These are phyloP conservation scores for Lepidium sativum DNA, from an alignment of 345 rosid species.

Conservation along the genomic window DNA sequence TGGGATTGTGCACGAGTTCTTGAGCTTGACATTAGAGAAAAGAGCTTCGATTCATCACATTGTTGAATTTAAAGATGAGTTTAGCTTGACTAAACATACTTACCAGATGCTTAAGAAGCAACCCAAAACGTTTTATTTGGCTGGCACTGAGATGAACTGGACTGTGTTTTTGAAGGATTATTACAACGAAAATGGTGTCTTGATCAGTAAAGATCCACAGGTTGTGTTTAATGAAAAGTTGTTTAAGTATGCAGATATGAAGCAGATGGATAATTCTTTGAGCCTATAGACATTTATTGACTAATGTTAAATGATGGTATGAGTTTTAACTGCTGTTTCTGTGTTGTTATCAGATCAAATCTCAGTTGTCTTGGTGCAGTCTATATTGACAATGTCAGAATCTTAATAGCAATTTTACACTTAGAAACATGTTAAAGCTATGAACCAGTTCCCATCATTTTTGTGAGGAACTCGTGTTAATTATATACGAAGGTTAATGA, in stretches of 20 bases:
- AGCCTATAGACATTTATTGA: not conserved
- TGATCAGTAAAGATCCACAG: conserved; percentile 67
- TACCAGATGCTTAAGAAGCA: conserved; percentile 80
- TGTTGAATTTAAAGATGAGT: conserved; percentile 87
- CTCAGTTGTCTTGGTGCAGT: too few species aligned
- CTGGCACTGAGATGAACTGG: conserved; percentile 97
- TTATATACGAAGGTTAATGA: too few species aligned
- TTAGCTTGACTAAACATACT: conserved; percentile 77
- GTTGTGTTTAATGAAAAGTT: conserved; percentile 45
- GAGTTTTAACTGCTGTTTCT: not conserved
- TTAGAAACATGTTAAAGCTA: too few species aligned
- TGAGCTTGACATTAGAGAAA: conserved; percentile 87
- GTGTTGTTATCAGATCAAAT: not conserved
- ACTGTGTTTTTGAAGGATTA: conserved; percentile 62
- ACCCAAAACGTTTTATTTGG: conserved; percentile 68
- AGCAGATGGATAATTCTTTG: conserved; percentile 25
- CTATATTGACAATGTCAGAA: too few species aligned
- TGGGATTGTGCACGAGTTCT: conserved; percentile 75
- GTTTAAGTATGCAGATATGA: conserved; percentile 33
- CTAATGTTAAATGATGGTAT: not conserved
- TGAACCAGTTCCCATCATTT: too few species aligned
- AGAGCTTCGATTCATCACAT: conserved; percentile 81
- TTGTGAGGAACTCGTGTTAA: too few species aligned
- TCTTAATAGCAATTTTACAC: too few species aligned
- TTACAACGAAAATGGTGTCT: conserved; percentile 46